phyloP scores from a whole-genome alignment of 2,329 filamentous ascomycete species.

The Cladobotryum mycophilum region DNA sequence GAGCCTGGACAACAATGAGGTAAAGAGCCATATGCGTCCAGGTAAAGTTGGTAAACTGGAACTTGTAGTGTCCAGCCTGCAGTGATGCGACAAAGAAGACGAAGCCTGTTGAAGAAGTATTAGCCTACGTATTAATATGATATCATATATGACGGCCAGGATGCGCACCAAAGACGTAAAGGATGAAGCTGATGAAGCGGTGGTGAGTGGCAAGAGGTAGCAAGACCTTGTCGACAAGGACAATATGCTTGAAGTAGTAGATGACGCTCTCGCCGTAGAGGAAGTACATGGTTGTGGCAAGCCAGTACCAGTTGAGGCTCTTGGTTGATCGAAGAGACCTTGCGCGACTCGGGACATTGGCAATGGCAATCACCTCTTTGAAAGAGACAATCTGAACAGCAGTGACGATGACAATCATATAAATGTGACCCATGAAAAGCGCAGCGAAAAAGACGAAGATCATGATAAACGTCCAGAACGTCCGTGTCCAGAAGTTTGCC shows the following conservation, averaged over 20 bases:
- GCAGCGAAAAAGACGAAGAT: slow-evolving; percentile 85
- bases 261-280: slow-evolving; percentile 98
- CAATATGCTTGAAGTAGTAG: slow-evolving; percentile 99
- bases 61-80: slow-evolving; percentile 92
- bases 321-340: slow-evolving; percentile 90
- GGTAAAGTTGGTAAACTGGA: slow-evolving; percentile 98
- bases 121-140: slow-evolving; percentile 5
- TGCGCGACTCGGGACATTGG: slow-evolving; percentile 86
- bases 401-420: slow-evolving; percentile 89
- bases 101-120: slow-evolving; percentile 62
- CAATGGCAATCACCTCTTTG: slow-evolving; percentile 98
- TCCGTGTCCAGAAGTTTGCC: slow-evolving; percentile 91
- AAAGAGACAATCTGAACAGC: slow-evolving; percentile 94
- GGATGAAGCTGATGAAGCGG: slow-evolving; percentile 95
- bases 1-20: slow-evolving; percentile 93
- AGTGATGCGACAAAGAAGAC: slow-evolving; percentile 96
- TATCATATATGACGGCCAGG: background rate
- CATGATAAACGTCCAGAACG: slow-evolving; percentile 98
- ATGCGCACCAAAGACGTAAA: slow-evolving; percentile 85
- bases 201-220: slow-evolving; percentile 94
- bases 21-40: slow-evolving; percentile 99
- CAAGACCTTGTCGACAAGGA: slow-evolving; percentile 88
- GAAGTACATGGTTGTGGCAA: slow-evolving; percentile 99
- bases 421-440: slow-evolving; percentile 95
- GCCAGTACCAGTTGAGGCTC: slow-evolving; percentile 97